Evolutionary conservation across 169 alveolate genomes (phyloP).

Genomic region (Eimeria maxima): DNA sequence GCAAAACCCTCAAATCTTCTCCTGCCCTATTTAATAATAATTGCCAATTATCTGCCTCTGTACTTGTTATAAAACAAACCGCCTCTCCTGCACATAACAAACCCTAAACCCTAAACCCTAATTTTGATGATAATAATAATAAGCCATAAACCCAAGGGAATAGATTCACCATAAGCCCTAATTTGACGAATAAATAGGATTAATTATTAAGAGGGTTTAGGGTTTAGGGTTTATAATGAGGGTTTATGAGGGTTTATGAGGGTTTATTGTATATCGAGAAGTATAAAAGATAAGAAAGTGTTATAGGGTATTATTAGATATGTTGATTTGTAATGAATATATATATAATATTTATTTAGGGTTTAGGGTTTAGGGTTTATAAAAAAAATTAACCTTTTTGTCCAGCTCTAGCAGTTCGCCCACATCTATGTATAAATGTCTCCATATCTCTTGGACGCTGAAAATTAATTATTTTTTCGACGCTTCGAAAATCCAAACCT

Average conservation of each 20-base stretch:
- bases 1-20: not conserved
- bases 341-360: too few species aligned
- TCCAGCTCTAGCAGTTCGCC: slow-evolving; percentile 99
- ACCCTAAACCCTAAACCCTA: slow-evolving; percentile 28
- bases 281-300: too few species aligned
- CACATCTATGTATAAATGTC: slow-evolving; percentile 97
- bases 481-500: slow-evolving; percentile 98
- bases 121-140: not conserved
- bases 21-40: not conserved
- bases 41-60: not conserved
- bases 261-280: not conserved
- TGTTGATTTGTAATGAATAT: too few species aligned
- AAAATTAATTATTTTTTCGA: slow-evolving; percentile 96
- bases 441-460: slow-evolving; percentile 95
- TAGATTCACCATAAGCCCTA: not conserved
- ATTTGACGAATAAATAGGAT: not conserved
- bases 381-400: slow-evolving; percentile 94
- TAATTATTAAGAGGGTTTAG: not conserved
- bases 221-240: too few species aligned
- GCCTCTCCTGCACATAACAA: slow-evolving; percentile 37
- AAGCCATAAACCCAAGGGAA: not conserved
- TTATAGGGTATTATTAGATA: too few species aligned
- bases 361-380: slow-evolving; percentile 14
- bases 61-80: not conserved
- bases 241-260: not conserved